These are phyloP conservation scores for Pseudopyrenochaeta lycopersici DNA, from an alignment of 2,329 filamentous ascomycete genomes.

Conservation along the genomic window DNA sequence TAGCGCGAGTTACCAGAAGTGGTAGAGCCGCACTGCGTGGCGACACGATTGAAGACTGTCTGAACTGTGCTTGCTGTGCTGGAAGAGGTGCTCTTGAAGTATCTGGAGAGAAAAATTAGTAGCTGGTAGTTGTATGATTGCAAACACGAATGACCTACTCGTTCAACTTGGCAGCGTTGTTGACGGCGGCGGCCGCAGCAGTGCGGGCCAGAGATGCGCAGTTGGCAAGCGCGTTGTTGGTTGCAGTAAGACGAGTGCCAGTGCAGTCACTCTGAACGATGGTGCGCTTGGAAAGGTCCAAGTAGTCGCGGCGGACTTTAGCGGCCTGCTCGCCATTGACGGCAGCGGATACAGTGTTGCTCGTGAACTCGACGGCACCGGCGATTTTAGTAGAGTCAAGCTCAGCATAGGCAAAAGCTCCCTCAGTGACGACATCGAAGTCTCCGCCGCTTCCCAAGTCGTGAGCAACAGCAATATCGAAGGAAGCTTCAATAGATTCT, in stretches of 20 bases:
- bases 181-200: slow-evolving; percentile 61
- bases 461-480: slow-evolving; percentile 65
- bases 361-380: slow-evolving; percentile 64
- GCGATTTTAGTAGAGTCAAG: slow-evolving; percentile 56
- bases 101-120: background rate
- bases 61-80: slow-evolving; percentile 60
- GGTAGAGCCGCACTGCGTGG: slow-evolving; percentile 62
- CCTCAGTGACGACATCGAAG: slow-evolving; percentile 64
- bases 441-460: slow-evolving; percentile 60
- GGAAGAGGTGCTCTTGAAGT: slow-evolving; percentile 67
- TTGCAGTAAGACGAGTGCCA: slow-evolving; percentile 54
- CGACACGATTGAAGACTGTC: slow-evolving; percentile 61
- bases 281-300: slow-evolving; percentile 59
- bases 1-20: slow-evolving; percentile 60
- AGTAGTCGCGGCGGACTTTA: slow-evolving; percentile 57
- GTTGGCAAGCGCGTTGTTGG: slow-evolving; percentile 60
- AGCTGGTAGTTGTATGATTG: background rate
- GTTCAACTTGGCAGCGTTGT: slow-evolving; percentile 59
- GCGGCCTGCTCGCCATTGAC: slow-evolving; percentile 65
- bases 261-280: slow-evolving; percentile 64
- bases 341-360: slow-evolving; percentile 64
- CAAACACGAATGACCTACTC: slow-evolving; percentile 57
- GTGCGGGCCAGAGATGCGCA: slow-evolving; percentile 61
- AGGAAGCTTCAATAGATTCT: slow-evolving; percentile 60
- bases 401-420: slow-evolving; percentile 65